phyloP scores from a whole-genome alignment of 164 flowering plant genomes.

The Euptelea pleiosperma region DNA sequence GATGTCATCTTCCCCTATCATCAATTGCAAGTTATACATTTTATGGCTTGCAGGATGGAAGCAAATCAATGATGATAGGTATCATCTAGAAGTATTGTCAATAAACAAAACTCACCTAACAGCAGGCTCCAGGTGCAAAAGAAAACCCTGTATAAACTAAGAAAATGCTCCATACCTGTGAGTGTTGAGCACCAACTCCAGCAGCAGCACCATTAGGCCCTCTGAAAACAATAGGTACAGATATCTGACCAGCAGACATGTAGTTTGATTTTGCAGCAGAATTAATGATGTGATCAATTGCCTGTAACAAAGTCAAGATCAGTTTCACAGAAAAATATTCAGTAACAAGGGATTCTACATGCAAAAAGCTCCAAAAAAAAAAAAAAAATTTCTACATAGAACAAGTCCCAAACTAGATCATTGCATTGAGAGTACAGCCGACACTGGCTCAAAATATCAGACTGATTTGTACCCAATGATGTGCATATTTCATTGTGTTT shows the following conservation, averaged over 20 bases:
- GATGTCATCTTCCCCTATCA: not conserved
- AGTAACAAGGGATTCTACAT: too few relatives aligned
- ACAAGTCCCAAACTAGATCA: too few relatives aligned
- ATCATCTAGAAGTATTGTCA: too few relatives aligned
- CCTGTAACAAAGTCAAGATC: conserved; percentile 47
- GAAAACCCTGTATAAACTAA: not conserved
- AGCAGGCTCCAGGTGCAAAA: not conserved
- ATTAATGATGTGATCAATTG: conserved; percentile 94
- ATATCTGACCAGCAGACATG: conserved; percentile 91
- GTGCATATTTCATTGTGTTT: too few relatives aligned
- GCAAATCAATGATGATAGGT: too few relatives aligned
- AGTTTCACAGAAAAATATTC: not conserved
- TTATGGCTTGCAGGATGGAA: too few relatives aligned
- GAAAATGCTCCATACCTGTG: conserved; percentile 52
- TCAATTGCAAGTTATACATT: not conserved
- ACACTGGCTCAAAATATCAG: too few relatives aligned
- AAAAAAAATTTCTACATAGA: too few relatives aligned
- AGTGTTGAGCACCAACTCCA: conserved; percentile 99
- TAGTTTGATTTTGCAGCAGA: conserved; percentile 96
- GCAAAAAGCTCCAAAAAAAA: too few relatives aligned
- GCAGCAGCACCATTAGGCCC: conserved; percentile 99
- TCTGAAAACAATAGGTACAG: conserved; percentile 93
- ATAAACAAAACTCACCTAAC: not conserved
- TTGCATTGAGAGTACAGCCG: too few relatives aligned
- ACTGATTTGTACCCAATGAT: too few relatives aligned